Conservation (phyloP, 257 asterid genomes). For the Euphrasia confusa region DNA sequence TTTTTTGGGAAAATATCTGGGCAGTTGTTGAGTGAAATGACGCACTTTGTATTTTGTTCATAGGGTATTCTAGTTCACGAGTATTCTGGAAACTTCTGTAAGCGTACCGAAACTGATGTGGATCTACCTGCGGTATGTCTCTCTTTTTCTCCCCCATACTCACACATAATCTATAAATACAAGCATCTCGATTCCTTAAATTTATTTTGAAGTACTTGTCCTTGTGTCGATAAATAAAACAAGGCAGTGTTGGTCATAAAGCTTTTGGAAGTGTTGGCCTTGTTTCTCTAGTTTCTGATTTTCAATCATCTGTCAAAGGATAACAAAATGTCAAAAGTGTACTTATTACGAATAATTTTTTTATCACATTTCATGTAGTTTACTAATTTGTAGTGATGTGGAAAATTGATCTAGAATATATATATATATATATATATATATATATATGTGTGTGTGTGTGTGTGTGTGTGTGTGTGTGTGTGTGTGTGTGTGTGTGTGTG, state of each 20-base stretch:
- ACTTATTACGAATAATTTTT: neutral
- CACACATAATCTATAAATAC: neutral
- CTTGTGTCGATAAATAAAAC: conserved; percentile 16
- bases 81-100: conserved; percentile 82
- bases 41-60: conserved; percentile 10
- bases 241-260: neutral
- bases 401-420: too few species aligned
- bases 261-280: too few species aligned
- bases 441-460: too few species aligned
- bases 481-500: too few species aligned
- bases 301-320: conserved; percentile 1
- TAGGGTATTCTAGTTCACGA: conserved; percentile 99
- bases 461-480: too few species aligned
- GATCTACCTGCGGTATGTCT: conserved; percentile 32
- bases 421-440: too few species aligned
- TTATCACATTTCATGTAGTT: neutral
- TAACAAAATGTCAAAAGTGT: conserved; percentile 7
- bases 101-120: conserved; percentile 78
- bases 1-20: neutral
- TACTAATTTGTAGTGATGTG: neutral
- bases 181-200: conserved; percentile 11
- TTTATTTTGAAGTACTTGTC: neutral
- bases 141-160: conserved; percentile 26
- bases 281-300: neutral
- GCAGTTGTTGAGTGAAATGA: conserved; percentile 16